Evolutionary conservation across 1,284 basidiomycete species (phyloP).

Genomic region (Thecaphora frezii): DNA sequence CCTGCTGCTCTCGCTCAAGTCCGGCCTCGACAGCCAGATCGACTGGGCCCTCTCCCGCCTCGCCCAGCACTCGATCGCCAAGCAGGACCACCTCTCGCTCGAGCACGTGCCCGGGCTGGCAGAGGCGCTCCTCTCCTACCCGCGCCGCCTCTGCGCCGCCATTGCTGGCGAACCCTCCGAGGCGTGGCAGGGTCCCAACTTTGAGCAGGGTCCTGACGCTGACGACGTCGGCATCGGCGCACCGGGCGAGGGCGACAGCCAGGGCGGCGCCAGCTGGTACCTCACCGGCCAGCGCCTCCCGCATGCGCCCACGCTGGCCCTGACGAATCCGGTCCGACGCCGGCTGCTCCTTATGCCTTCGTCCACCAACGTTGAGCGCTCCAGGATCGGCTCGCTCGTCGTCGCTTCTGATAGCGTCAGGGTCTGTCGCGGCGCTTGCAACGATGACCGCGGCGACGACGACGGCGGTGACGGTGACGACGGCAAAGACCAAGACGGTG

Average conservation of each 20-base stretch:
- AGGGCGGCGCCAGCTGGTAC: conserved; percentile 12
- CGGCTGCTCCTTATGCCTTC: conserved; percentile 1
- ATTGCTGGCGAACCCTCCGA: conserved; percentile 25
- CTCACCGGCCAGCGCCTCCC: neutral
- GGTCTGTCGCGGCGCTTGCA: conserved; percentile 1
- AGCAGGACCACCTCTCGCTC: conserved; percentile 23
- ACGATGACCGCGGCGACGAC: neutral
- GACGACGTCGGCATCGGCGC: conserved; percentile 42
- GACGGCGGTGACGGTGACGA: neutral
- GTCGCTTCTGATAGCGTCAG: too few species aligned
- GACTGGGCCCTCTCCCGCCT: conserved; percentile 53
- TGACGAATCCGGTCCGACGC: neutral
- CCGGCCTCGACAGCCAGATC: conserved; percentile 51
- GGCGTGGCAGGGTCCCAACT: conserved; percentile 38
- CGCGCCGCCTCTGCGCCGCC: conserved; percentile 37
- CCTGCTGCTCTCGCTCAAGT: conserved; percentile 48
- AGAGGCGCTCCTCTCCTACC: conserved; percentile 42
- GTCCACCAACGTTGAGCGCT: neutral
- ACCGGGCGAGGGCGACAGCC: conserved; percentile 28
- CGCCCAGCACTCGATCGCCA: conserved; percentile 12
- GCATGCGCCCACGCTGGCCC: neutral
- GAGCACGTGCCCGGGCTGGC: conserved; percentile 43
- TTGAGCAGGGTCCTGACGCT: conserved; percentile 32
- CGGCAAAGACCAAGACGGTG: neutral
- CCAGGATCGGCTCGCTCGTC: neutral